Base-by-base conservation (phyloP, 2,329 filamentous ascomycete genomes). In the Colletotrichum incanum region DNA sequence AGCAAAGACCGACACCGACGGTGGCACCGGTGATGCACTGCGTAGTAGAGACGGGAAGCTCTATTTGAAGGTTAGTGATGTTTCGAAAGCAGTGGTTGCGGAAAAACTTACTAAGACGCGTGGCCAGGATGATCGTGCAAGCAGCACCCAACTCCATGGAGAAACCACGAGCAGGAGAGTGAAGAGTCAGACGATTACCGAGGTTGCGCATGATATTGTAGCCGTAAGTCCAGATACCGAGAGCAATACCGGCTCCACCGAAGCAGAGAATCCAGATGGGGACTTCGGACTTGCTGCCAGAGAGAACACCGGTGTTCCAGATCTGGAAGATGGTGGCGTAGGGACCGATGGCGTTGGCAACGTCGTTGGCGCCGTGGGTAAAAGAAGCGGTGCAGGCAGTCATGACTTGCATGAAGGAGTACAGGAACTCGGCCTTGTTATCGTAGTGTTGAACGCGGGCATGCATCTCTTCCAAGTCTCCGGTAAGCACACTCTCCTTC, bases 361-460 rank as follows among this genome's bases (percentile, higher is more conserved):
- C 88, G 73, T 93, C 91, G 79, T 93, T 93, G 75, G 90, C 89
- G 31, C 91, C 91, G 81, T 93, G 90, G 2, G 88, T 88, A 73
- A 92, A 92, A 4, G 89, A 91, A 18, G 90, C 88, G 41, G 90
- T 89, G 74, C 87, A 87, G 12, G 90, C 90, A 6, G 90, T 90
- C 81, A 90, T 84, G 76, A 91, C 80, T 75, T 90, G 89, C 39
- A 90, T 84, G 80, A 89, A 91, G 7, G 87, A 88, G 80, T 89
- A 91, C 60, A 89, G 83, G 81, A 88, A 89, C 79, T 92, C 90
- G 75, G 86, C 85, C 75, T 87, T 85, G 80, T 92, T 92, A 76
- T 91, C 86, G 80, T 88, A 92, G 78, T 91, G 89, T 37, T 85
- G 80, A 2, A 88, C 89, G 37, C 84, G 85, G 20, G 88, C 88